Base-by-base conservation (phyloP, 768 basidiomycete species). In the Tulasnella sp. region DNA sequence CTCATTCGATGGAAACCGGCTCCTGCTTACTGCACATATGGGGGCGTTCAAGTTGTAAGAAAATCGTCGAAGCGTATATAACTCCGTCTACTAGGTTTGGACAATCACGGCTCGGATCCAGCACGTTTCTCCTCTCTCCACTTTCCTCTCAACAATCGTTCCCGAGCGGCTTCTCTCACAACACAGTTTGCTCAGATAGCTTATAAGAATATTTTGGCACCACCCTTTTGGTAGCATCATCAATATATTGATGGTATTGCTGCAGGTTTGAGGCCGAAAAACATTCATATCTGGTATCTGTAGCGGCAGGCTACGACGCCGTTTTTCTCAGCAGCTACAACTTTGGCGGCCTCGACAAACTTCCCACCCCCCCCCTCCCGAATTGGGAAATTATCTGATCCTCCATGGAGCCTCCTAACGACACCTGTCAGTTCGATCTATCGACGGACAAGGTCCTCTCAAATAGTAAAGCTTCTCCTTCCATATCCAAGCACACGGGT, bases 211-310 rank as follows among this genome's bases (percentile, higher is more conserved):
- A 67, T 35, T 35, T 26, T 35, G 61, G 61, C 35, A 67, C 32
- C 61, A 67, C 61, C 26, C 61, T 16, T 67, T 67, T 26, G 16
- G 61, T 20, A 67, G 5, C 13, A 35, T 18, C 61, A 67, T 67
- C 61, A 67, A 67, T 32, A 67, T 0, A 16, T 67, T 67, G 61
- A 67, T 67, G 61, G 11, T 67, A 1, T 35, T 35, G 32, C 61
- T 67, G 61, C 35, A 67, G 61, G 61, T 67, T 67, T 67, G 61
- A 67, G 32, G 32, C 61, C 61, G 29, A 9, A 67, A 67, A 67
- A 18, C 35, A 67, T 67, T 67, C 61, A 35, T 67, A 67, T 67
- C 32, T 26, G 61, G 23, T 67, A 29, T 67, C 32, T 26, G 61
- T 32, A 35, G 61, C 61, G 29, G 61, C 29, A 32, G 61, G 16